Evolutionary conservation across 78 protist species (phyloP).

Genomic region (Dictyostelium discoideum): DNA sequence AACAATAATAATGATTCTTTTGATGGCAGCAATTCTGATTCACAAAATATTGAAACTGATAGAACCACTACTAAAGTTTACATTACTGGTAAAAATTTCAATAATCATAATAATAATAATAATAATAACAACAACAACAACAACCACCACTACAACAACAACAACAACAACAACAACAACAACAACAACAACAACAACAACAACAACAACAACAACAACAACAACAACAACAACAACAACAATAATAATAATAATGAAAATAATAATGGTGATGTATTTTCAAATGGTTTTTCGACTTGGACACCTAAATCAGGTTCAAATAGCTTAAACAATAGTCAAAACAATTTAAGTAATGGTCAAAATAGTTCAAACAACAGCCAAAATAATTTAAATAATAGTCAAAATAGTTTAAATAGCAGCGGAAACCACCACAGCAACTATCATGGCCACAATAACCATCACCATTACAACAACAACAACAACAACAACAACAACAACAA

Average conservation of each 20-base stretch:
- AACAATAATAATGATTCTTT: neutral
- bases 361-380: neutral
- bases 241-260: neutral
- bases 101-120: neutral
- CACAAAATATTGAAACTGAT: neutral
- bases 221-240: neutral
- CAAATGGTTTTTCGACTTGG: constrained; percentile 62
- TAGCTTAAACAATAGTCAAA: constrained; percentile 7
- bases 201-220: neutral
- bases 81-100: neutral
- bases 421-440: neutral
- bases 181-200: neutral
- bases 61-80: neutral
- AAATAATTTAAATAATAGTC: too few relatives aligned
- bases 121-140: neutral
- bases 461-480: neutral
- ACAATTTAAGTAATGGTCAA: neutral
- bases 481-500: neutral
- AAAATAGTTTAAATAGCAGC: neutral
- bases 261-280: constrained; percentile 15
- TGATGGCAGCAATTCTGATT: neutral
- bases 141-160: neutral
- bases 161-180: neutral
- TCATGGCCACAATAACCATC: neutral
- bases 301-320: neutral